Evolutionary conservation across 305 asterid species (phyloP), one percentile per base, ranked within the genome.

Genomic region (Fraxinus sp.): DNA sequence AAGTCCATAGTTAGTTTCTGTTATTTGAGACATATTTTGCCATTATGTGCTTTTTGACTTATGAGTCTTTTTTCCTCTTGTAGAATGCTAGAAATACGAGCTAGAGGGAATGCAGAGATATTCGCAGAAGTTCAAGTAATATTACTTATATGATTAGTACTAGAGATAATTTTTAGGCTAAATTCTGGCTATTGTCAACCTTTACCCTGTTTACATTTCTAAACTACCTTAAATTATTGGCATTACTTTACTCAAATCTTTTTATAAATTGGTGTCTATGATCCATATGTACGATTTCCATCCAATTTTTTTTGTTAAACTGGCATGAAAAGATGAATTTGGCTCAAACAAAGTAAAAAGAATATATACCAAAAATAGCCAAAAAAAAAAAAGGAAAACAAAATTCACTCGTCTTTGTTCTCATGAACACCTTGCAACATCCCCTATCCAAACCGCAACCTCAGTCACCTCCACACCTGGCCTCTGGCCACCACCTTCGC

Each of bases 61-160:
- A 76, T 30, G 52, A 62, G 52, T 33, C 74, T 13, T 18, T 37
- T 39, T 36, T 13, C 37, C 66, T 81, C 71, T 26, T 81, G 88
- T 41, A 87, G 90, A 78, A 84, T 85, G 85, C 84, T 41, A 84
- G 83, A 32, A 35, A 83, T 80, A 44, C 76, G 46, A 85, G 85
- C 88, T 85, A 82, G 82, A 70, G 1, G 82, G 36, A 11, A 73
- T 6, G 70, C 49, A 57, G 11, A 20, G 57, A 76, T 33, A 81
- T 55, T 83, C 81, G 0, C 75, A 1, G 33, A 64, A 26, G 16
- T 64, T 64, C 16, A 22, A 9, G 73, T 64, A 64, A 24, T 24
- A 64, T 16, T 0, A 3, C 72, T 64, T 24, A 1, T 33, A 64
- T 64, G n/a, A 64, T 64, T 64, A 26, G 14, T 64, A 64, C 73